Evolutionary conservation across 768 basidiomycete genomes (phyloP).

Genomic region (Austroboletus eburneus): DNA sequence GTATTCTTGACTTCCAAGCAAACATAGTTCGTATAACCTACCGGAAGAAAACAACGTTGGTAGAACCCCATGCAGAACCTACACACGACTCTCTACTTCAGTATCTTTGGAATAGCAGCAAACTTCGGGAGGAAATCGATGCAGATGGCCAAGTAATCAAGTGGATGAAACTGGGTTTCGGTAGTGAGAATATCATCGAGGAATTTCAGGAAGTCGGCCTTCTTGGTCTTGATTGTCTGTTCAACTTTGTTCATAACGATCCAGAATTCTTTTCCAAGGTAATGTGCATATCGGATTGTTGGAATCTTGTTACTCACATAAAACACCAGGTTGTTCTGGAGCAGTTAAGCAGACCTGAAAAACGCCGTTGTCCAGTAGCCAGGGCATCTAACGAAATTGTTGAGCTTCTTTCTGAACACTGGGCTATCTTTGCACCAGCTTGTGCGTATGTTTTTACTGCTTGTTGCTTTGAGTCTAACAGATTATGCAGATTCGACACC

Average conservation of each 20-base stretch:
- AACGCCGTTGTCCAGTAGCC: slow-evolving; percentile 78
- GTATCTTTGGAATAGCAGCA: slow-evolving; percentile 65
- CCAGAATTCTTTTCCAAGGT: slow-evolving; percentile 76
- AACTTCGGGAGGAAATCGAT: slow-evolving; percentile 50
- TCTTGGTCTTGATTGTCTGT: slow-evolving; percentile 79
- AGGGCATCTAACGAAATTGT: slow-evolving; percentile 84
- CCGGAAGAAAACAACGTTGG: slow-evolving; percentile 74
- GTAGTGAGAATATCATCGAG: slow-evolving; percentile 64
- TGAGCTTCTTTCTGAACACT: slow-evolving; percentile 78
- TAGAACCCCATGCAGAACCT: slow-evolving; percentile 63
- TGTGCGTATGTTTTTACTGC: slow-evolving; percentile 45
- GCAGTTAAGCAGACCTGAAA: slow-evolving; percentile 68
- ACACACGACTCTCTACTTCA: slow-evolving; percentile 54
- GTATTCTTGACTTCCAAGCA: slow-evolving; percentile 84
- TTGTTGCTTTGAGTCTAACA: slow-evolving; percentile 1
- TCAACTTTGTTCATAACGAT: slow-evolving; percentile 65
- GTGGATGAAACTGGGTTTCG: slow-evolving; percentile 79
- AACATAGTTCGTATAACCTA: slow-evolving; percentile 77
- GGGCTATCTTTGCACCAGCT: slow-evolving; percentile 81
- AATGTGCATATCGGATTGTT: not conserved
- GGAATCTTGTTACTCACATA: slow-evolving; percentile 5
- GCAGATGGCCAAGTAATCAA: slow-evolving; percentile 48
- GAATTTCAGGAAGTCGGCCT: slow-evolving; percentile 80
- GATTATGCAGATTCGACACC: slow-evolving; percentile 58
- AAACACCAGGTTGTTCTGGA: slow-evolving; percentile 64